A percentile compares a stretch with the other conserved stretches of the same genome.
Conservation (phyloP, 352 stramenopile genomes). For the Phytophthora sansomeana region DNA sequence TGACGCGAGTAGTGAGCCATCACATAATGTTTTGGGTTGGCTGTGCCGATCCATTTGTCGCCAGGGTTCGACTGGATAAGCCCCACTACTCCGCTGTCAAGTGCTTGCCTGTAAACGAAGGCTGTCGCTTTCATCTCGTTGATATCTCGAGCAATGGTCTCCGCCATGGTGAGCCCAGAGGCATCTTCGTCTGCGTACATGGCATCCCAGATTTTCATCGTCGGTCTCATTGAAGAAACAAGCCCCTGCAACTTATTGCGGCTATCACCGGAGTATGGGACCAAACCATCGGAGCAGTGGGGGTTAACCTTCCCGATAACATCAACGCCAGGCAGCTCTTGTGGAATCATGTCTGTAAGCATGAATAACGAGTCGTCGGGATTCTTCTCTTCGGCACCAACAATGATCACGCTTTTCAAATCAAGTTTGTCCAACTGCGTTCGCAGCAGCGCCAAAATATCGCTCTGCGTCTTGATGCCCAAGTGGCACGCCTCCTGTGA, state of each 20-base stretch:
- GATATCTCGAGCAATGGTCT: constrained; percentile 52
- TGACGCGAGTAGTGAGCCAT: constrained; percentile 61
- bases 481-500: constrained; percentile 59
- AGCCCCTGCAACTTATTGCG: constrained; percentile 41
- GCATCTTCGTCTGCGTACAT: constrained; percentile 51
- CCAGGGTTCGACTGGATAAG: constrained; percentile 50
- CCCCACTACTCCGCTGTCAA: constrained; percentile 49
- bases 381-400: constrained; percentile 54
- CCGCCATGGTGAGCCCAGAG: constrained; percentile 45
- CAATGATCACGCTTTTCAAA: constrained; percentile 34
- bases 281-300: constrained; percentile 47
- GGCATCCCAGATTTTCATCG: constrained; percentile 45
- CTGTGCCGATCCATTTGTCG: constrained; percentile 44
- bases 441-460: constrained; percentile 41
- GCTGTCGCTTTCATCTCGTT: constrained; percentile 50
- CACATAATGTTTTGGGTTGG: constrained; percentile 55
- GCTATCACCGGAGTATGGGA: constrained; percentile 41
- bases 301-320: constrained; percentile 51
- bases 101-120: constrained; percentile 60
- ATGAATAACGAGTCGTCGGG: constrained; percentile 31
- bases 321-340: constrained; percentile 16
- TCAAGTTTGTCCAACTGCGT: constrained; percentile 39
- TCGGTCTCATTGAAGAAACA: constrained; percentile 15
- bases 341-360: constrained; percentile 25
- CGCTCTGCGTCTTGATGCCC: constrained; percentile 39